Evolutionary conservation across 2,329 filamentous ascomycete genomes (phyloP).

Genomic region (Harringtonia aguacate): DNA sequence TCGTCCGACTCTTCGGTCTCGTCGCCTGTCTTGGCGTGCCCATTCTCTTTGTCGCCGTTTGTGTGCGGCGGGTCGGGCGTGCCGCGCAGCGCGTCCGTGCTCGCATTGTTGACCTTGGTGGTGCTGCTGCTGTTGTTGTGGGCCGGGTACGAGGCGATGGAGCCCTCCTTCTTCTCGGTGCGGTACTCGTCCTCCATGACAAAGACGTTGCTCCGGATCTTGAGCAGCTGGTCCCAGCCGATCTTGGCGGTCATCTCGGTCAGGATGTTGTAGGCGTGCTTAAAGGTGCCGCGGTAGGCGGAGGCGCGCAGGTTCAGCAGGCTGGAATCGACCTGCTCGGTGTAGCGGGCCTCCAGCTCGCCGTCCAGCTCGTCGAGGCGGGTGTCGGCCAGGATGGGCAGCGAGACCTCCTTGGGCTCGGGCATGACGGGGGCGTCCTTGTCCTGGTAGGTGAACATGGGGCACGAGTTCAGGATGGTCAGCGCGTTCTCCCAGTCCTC

Average conservation of each 20-base stretch:
- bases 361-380: constrained; percentile 94
- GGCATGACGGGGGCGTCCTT: constrained; percentile 94
- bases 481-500: constrained; percentile 96
- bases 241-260: constrained; percentile 96
- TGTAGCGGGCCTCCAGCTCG: constrained; percentile 68
- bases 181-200: constrained; percentile 99
- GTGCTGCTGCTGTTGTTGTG: constrained; percentile 38
- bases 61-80: constrained; percentile 51
- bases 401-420: constrained; percentile 75
- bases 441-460: constrained; percentile 99
- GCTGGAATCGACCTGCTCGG: constrained; percentile 79
- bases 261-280: constrained; percentile 85
- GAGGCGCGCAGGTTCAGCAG: constrained; percentile 78
- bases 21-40: constrained; percentile 11
- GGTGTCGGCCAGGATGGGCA: constrained; percentile 81
- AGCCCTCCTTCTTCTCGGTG: constrained; percentile 64
- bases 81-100: constrained; percentile 66
- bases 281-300: constrained; percentile 87
- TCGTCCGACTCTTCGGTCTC: constrained; percentile 13
- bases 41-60: constrained; percentile 31
- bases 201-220: constrained; percentile 92
- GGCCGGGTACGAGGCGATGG: constrained; percentile 29
- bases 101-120: constrained; percentile 54
- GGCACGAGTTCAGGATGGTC: constrained; percentile 92
- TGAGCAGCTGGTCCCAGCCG: constrained; percentile 92